phyloP scores from a whole-genome alignment of 2,329 filamentous ascomycete genomes.

The Fusarium kyushuense region DNA sequence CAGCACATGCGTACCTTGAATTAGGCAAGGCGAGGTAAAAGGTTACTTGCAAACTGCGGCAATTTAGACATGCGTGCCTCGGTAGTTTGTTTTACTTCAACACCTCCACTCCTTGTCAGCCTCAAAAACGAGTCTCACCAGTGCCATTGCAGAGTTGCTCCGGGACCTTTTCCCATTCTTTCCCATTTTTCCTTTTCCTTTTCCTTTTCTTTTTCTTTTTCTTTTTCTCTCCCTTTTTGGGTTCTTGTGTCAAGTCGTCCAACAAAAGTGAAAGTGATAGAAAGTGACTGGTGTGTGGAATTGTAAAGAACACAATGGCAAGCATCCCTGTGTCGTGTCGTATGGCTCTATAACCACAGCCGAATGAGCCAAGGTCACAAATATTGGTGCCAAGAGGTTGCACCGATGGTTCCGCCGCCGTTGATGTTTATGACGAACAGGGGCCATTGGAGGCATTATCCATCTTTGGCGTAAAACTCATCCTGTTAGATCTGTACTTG shows the following conservation, averaged over 20 bases:
- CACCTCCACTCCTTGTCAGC: slow-evolving; percentile 3
- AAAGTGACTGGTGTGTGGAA: neutral
- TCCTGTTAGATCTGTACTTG: neutral
- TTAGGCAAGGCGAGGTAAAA: neutral
- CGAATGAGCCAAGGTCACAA: slow-evolving; percentile 10
- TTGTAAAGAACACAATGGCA: neutral
- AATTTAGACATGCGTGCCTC: slow-evolving; percentile 18
- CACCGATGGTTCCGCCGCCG: slow-evolving; percentile 28
- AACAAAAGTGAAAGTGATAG: neutral
- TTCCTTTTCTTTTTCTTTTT: no score
- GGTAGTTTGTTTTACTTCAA: slow-evolving; percentile 14
- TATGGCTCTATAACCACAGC: neutral
- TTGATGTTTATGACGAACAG: slow-evolving; percentile 28
- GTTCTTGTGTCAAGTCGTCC: slow-evolving; percentile 4
- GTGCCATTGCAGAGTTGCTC: neutral
- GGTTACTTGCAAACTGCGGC: slow-evolving; percentile 3
- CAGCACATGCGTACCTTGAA: slow-evolving; percentile 15
- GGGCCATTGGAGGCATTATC: slow-evolving; percentile 16
- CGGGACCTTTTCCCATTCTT: slow-evolving; percentile 3
- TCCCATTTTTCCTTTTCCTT: no score
- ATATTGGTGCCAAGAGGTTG: slow-evolving; percentile 35
- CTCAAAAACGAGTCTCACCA: slow-evolving; percentile 4
- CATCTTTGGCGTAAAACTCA: slow-evolving; percentile 3
- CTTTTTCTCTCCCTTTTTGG: no score
- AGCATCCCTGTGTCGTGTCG: neutral